Evolutionary conservation across 768 basidiomycete genomes (phyloP).

Genomic region (Pholiota conissans): DNA sequence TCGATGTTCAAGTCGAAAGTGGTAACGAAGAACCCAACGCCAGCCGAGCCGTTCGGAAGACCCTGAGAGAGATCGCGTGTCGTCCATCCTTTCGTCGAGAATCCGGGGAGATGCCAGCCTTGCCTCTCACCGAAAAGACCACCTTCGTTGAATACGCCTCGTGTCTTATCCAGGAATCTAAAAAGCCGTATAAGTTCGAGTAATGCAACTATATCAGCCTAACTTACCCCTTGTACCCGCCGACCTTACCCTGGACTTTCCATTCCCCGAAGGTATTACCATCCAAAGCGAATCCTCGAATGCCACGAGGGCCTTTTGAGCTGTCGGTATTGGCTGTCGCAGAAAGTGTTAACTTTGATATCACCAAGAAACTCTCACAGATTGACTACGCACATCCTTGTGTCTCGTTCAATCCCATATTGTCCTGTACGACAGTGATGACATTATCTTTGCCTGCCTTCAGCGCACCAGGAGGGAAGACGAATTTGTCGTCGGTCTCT

Average conservation of each 20-base stretch:
- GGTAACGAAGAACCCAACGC: slow-evolving; percentile 82
- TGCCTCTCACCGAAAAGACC: slow-evolving; percentile 69
- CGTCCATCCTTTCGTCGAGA: slow-evolving; percentile 62
- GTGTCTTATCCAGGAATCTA: slow-evolving; percentile 74
- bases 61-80: slow-evolving; percentile 56
- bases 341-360: not conserved
- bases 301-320: slow-evolving; percentile 74
- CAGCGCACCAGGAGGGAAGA: slow-evolving; percentile 59
- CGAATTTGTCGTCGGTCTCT: slow-evolving; percentile 68
- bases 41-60: slow-evolving; percentile 56
- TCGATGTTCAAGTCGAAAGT: slow-evolving; percentile 67
- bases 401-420: slow-evolving; percentile 76
- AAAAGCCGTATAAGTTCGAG: not conserved
- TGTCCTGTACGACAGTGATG: slow-evolving; percentile 80
- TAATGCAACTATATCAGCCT: not conserved
- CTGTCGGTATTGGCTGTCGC: slow-evolving; percentile 42
- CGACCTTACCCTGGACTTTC: slow-evolving; percentile 77
- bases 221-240: slow-evolving; percentile 63
- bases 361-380: too few relatives aligned
- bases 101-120: slow-evolving; percentile 78
- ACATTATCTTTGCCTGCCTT: slow-evolving; percentile 62
- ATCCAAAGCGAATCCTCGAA: slow-evolving; percentile 74
- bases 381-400: slow-evolving; percentile 34
- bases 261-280: slow-evolving; percentile 57
- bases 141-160: slow-evolving; percentile 71